Conservation (phyloP, 495 filamentous ascomycete genomes). For the Hypoxylon lienhwacheense region DNA sequence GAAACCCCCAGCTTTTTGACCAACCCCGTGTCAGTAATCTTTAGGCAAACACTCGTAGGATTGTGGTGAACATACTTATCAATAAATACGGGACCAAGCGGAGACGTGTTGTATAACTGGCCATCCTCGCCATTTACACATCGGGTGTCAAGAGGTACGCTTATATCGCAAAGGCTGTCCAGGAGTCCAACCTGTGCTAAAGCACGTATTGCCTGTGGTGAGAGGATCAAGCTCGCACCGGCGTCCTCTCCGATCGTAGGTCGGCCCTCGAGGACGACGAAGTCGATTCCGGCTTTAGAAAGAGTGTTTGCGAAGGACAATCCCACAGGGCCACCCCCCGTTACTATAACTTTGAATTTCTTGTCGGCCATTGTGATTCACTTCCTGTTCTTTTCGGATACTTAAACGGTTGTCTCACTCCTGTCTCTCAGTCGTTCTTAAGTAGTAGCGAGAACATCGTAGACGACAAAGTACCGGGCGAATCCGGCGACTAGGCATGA, state of each 20-base stretch:
- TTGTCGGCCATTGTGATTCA: slow-evolving; percentile 4
- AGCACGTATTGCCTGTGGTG: slow-evolving; percentile 39
- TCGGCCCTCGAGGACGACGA: slow-evolving; percentile 48
- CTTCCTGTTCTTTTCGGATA: not conserved
- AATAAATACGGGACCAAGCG: not conserved
- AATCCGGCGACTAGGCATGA: too few species aligned
- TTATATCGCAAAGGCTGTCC: slow-evolving; percentile 27
- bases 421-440: too few species aligned
- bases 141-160: not conserved
- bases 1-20: slow-evolving; percentile 12
- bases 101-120: not conserved
- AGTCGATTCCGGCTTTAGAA: slow-evolving; percentile 45
- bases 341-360: slow-evolving; percentile 50
- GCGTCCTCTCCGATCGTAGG: slow-evolving; percentile 38
- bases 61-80: not conserved
- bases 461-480: too few species aligned
- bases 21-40: not conserved
- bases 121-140: not conserved
- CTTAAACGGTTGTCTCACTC: too few species aligned
- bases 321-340: slow-evolving; percentile 51
- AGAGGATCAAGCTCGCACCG: slow-evolving; percentile 38
- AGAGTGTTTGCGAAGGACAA: slow-evolving; percentile 49
- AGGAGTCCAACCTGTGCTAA: slow-evolving; percentile 50
- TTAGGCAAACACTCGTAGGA: not conserved
- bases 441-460: too few species aligned